A percentile compares a stretch with the other conserved stretches of the same genome.
These are phyloP conservation scores for Lactifluus echinatus DNA, from an alignment of 768 basidiomycete species.

Conservation along the genomic window DNA sequence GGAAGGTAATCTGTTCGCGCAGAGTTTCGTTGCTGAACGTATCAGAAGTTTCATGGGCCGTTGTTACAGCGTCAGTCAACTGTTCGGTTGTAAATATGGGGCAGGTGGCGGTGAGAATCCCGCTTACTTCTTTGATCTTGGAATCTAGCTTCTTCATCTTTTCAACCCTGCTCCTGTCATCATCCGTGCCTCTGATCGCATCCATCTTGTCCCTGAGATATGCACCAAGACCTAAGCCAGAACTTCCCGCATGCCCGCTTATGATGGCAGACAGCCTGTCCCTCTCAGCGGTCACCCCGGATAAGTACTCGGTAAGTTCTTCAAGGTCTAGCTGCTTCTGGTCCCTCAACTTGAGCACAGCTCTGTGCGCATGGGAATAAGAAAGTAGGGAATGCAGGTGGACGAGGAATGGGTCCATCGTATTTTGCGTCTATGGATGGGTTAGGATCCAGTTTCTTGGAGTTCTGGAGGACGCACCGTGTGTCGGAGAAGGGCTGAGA, in stretches of 20 bases:
- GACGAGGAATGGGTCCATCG: constrained; percentile 82
- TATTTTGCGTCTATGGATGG: constrained; percentile 64
- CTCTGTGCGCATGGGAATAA: constrained; percentile 89
- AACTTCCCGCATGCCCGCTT: constrained; percentile 79
- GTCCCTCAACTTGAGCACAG: constrained; percentile 91
- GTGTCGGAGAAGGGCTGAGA: constrained; percentile 82
- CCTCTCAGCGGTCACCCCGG: constrained; percentile 86
- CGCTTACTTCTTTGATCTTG: constrained; percentile 88
- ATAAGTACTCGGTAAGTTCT: constrained; percentile 90
- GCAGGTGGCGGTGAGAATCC: background rate
- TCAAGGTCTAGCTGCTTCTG: constrained; percentile 99
- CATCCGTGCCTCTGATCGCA: constrained; percentile 83
- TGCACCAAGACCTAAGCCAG: constrained; percentile 74
- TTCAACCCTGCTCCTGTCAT: constrained; percentile 87
- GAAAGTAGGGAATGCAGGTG: constrained; percentile 87
- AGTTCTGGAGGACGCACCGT: constrained; percentile 40
- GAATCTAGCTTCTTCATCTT: constrained; percentile 87
- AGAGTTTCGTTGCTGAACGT: constrained; percentile 95
- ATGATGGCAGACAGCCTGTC: constrained; percentile 87
- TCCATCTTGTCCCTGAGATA: constrained; percentile 93
- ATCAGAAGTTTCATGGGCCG: constrained; percentile 91
- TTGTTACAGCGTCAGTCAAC: constrained; percentile 95
- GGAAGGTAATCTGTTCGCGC: constrained; percentile 84
- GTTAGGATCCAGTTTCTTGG: background rate
- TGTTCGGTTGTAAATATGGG: constrained; percentile 27